Base-by-base conservation (phyloP, 1,139 yeast species). In the Suhomyces bolitotheri region DNA sequence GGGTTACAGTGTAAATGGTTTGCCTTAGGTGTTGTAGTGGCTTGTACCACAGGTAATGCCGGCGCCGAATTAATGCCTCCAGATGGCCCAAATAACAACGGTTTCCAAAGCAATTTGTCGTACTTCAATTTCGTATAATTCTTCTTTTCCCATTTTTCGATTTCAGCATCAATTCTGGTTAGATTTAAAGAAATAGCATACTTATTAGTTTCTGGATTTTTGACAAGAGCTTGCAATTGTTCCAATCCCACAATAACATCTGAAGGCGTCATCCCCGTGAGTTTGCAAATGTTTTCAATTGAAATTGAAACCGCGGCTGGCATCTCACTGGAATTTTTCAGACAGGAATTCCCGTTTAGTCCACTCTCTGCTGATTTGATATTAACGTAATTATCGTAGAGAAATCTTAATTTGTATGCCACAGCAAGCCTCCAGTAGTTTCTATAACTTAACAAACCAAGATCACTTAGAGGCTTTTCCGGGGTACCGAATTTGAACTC, bases 401-500 rank as follows among this genome's bases (percentile, higher is more conserved):
- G 47, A 7, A 59, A 60, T 27, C 48, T 50, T 27, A 68, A 49
- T 32, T 58, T 56, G 25, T 50, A 66, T 15, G 89, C 83, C 13
- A 87, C 65, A 5, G 82, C 67, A 2, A 80, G 62, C 47, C 77
- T 81, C 97, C 98, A 92, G 57, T 85, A 92, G 49, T 82, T 85
- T 45, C 95, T 68, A 58, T 92, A 92, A 45, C 96, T 85, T 21
- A 86, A 62, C 31, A 89, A 64, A 0, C 98, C 98, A 37, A 90
- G 65, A 47, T 85, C 94, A 49, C 95, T 82, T 36, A 92, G 67
- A 0, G 98, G 97, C 53, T 90, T 90, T 50, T 92, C 98, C 0
- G 98, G 98, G 0, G 97, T 86, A 0, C 98, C 98, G 38, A 76
- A 75, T 43, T 81, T 82, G 47, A 78, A 79, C 54, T 92, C 97